A percentile compares a stretch with the other conserved stretches of the same genome.
Conservation (phyloP, 306 rosid species). For the Biancaea sappan region DNA sequence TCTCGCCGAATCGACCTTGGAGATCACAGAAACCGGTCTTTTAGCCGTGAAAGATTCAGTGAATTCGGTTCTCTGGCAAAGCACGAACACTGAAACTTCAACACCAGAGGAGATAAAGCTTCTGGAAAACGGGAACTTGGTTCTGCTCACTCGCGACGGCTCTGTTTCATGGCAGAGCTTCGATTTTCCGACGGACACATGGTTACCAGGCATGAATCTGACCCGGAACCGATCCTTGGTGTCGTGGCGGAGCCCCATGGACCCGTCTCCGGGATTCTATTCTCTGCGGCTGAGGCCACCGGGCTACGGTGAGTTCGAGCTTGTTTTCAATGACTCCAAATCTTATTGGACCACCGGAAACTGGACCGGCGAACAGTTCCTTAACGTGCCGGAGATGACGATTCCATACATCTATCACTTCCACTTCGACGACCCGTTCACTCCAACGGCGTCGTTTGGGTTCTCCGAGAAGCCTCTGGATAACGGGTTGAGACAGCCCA, state of each 20-base stretch:
- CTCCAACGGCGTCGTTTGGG: constrained; percentile 68
- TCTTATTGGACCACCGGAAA: constrained; percentile 73
- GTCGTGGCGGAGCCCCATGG: constrained; percentile 56
- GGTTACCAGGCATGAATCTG: constrained; percentile 86
- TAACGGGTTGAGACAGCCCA: constrained; percentile 41
- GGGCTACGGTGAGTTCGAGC: constrained; percentile 64
- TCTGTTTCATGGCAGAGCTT: constrained; percentile 76
- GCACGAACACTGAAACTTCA: constrained; percentile 21
- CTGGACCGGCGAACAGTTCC: constrained; percentile 58
- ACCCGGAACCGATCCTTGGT: constrained; percentile 41
- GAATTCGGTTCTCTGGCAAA: constrained; percentile 51
- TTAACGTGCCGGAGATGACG: constrained; percentile 66
- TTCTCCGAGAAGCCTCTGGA: constrained; percentile 53
- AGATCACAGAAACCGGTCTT: constrained; percentile 45
- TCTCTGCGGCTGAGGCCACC: constrained; percentile 59
- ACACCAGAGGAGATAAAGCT: constrained; percentile 1
- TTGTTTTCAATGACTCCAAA: constrained; percentile 48
- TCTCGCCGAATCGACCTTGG: constrained; percentile 34
- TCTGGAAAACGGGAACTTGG: constrained; percentile 60
- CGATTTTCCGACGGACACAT: constrained; percentile 72
- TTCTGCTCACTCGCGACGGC: constrained; percentile 36
- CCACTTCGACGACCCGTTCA: constrained; percentile 50
- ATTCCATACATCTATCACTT: constrained; percentile 68
- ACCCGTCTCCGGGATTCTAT: constrained; percentile 71
- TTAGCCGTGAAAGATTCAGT: constrained; percentile 50